These are phyloP conservation scores for Fusarium sp. DNA, from an alignment of 2,329 filamentous ascomycete genomes.

Conservation along the genomic window DNA sequence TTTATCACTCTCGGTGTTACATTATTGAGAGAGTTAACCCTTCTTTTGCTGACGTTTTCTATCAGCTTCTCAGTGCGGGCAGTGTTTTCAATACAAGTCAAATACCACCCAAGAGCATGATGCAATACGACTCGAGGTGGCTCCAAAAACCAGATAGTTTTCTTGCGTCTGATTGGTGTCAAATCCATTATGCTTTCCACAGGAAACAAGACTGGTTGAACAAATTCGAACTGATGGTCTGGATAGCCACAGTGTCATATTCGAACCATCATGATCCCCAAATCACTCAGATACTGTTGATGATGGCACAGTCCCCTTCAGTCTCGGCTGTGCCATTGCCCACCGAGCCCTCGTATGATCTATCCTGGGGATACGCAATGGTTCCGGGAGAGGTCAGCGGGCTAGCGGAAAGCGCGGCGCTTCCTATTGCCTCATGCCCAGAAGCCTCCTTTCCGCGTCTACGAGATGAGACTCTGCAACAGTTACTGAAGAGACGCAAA, in stretches of 20 bases:
- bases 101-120: neutral
- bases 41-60: neutral
- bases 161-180: slow-evolving; percentile 26
- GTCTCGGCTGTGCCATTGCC: neutral
- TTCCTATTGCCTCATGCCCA: neutral
- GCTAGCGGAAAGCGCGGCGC: neutral
- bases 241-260: slow-evolving; percentile 33
- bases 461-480: neutral
- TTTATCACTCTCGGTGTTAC: neutral
- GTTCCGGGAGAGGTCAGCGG: neutral
- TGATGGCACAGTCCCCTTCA: neutral
- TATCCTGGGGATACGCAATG: neutral
- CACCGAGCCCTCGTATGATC: neutral
- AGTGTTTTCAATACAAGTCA: neutral
- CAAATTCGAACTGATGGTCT: slow-evolving; percentile 28
- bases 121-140: slow-evolving; percentile 35
- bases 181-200: slow-evolving; percentile 29
- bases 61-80: neutral
- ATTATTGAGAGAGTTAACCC: neutral
- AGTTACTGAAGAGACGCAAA: neutral
- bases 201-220: slow-evolving; percentile 17
- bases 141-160: neutral
- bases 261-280: slow-evolving; percentile 1
- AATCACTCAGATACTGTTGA: slow-evolving; percentile 22
- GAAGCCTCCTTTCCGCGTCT: neutral